A percentile compares a stretch with the other conserved stretches of the same genome.
These are phyloP conservation scores for Setaria italica DNA, from an alignment of 202 grass and related monocot genomes.

Conservation along the genomic window DNA sequence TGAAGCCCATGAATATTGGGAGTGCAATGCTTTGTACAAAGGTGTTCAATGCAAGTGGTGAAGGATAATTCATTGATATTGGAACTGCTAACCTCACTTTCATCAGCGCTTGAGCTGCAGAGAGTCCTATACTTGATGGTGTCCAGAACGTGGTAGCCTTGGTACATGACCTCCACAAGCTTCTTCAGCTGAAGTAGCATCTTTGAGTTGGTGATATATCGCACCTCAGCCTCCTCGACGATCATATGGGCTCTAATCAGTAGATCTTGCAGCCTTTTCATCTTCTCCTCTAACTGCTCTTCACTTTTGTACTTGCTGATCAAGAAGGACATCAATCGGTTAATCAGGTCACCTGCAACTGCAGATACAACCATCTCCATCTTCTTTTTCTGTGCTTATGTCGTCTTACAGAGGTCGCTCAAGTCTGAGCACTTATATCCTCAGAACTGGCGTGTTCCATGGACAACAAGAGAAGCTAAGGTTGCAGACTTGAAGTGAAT, in stretches of 20 bases:
- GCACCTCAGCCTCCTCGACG: conserved; percentile 16
- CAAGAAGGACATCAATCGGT: conserved; percentile 37
- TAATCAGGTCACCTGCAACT: conserved; percentile 25
- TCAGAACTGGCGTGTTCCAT: not conserved
- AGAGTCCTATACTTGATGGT: not conserved
- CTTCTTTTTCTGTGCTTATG: not conserved
- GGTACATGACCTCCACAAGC: conserved; percentile 26
- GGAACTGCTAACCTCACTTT: not conserved
- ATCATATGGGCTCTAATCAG: conserved; percentile 33
- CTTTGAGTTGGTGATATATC: conserved; percentile 25
- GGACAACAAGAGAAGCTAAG: too few species aligned
- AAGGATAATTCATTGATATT: not conserved
- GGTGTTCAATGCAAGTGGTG: not conserved
- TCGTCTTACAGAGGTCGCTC: not conserved
- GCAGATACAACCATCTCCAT: conserved; percentile 47
- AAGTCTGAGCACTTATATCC: too few species aligned
- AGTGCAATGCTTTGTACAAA: not conserved
- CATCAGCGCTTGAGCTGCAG: not conserved
- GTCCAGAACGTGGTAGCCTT: conserved; percentile 26
- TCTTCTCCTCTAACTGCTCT: not conserved
- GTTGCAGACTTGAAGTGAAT: too few species aligned
- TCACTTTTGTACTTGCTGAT: not conserved
- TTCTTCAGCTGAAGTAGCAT: conserved; percentile 39
- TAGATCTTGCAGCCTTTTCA: conserved; percentile 26
- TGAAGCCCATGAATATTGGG: not conserved